Percentiles rank a stretch among this genome's conserved stretches.
These are phyloP conservation scores for Lactuca saligna DNA, from an alignment of 129 eudicot species.

Conservation along the genomic window DNA sequence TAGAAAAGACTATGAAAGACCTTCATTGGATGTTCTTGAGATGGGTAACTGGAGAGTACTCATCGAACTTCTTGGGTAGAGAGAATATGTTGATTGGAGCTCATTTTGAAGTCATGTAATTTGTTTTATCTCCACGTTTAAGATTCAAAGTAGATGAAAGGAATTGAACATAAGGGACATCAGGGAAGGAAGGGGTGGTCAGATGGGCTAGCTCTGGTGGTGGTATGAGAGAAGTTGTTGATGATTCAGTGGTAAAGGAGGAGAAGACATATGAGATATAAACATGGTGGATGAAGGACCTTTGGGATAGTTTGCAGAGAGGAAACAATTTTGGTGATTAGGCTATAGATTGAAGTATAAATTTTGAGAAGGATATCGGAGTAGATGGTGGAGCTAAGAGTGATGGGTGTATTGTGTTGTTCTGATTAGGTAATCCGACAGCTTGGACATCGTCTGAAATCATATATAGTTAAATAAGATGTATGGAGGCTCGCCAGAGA, in stretches of 20 bases:
- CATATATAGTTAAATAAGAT: too few species aligned
- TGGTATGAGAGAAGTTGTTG: conserved; percentile 95
- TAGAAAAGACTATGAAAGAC: conserved; percentile 55
- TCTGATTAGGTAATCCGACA: conserved; percentile 54
- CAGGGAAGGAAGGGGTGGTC: conserved; percentile 96
- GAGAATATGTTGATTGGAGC: conserved; percentile 71
- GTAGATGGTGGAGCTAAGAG: conserved; percentile 96
- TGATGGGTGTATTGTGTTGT: conserved; percentile 51
- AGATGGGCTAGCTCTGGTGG: conserved; percentile 91
- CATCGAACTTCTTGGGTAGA: conserved; percentile 87
- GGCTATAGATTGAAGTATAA: conserved; percentile 84
- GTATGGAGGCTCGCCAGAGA: too few species aligned
- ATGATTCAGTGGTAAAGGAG: conserved; percentile 93
- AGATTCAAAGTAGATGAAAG: conserved; percentile 59
- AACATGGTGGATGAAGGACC: conserved; percentile 81
- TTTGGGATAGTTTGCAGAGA: conserved; percentile 84
- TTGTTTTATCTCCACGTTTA: conserved; percentile 44
- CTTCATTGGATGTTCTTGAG: conserved; percentile 54
- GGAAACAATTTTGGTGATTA: conserved; percentile 81
- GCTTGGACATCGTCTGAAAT: conserved; percentile 54
- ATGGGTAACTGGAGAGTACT: conserved; percentile 74
- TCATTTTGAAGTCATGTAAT: conserved; percentile 54
- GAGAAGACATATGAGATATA: conserved; percentile 94
- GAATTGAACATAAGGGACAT: conserved; percentile 90
- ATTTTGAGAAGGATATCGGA: conserved; percentile 89